Conservation (phyloP, 495 filamentous ascomycete genomes). For the Aspergillus saccharolyticus region DNA sequence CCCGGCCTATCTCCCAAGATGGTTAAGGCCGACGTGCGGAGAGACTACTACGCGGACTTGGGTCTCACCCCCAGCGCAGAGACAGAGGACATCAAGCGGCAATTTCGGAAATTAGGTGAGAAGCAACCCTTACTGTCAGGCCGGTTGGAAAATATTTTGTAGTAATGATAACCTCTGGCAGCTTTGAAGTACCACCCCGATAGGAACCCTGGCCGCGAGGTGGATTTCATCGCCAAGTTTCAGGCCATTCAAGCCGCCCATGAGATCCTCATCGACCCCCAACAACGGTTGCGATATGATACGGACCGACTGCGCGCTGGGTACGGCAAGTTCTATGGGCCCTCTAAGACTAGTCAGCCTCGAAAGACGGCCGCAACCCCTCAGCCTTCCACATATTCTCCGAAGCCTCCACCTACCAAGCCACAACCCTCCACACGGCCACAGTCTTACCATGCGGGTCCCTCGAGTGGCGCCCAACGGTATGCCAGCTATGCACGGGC, state of each 20-base stretch:
- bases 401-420: constrained; percentile 29
- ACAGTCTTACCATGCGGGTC: constrained; percentile 32
- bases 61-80: constrained; percentile 60
- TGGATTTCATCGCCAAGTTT: constrained; percentile 73
- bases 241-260: constrained; percentile 80
- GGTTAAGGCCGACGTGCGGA: constrained; percentile 67
- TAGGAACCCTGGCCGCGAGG: constrained; percentile 77
- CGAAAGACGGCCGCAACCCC: constrained; percentile 26
- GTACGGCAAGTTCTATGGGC: constrained; percentile 37
- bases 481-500: constrained; percentile 50
- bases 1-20: constrained; percentile 42
- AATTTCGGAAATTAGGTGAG: constrained; percentile 78
- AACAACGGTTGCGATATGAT: constrained; percentile 69
- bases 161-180: constrained; percentile 29
- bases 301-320: constrained; percentile 54
- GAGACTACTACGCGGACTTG: constrained; percentile 85
- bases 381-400: constrained; percentile 23
- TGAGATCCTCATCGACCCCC: constrained; percentile 70
- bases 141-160: background rate
- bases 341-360: constrained; percentile 26
- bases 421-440: constrained; percentile 22
- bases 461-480: constrained; percentile 50
- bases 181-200: constrained; percentile 86
- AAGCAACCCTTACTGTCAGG: background rate
- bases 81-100: constrained; percentile 71